Conservation (phyloP, 176 grass and related monocot genomes). For the Rhynchospora breviuscula region DNA sequence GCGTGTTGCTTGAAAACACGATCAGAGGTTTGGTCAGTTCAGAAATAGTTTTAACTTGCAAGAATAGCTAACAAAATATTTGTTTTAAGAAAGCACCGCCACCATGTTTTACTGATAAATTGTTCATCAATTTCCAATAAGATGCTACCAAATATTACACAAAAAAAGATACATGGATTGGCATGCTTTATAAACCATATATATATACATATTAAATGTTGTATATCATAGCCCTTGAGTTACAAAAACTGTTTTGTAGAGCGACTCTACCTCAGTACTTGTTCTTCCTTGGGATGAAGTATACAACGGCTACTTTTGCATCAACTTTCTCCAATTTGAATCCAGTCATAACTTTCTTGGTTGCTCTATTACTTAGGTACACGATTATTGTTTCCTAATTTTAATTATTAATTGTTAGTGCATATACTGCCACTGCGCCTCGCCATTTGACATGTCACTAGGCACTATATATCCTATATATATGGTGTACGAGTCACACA, state of each 20-base stretch:
- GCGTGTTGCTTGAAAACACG: neutral
- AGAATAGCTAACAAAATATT: neutral
- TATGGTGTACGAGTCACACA: neutral
- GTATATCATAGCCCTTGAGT: neutral
- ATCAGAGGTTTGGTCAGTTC: neutral
- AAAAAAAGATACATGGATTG: neutral
- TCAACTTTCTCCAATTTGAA: conserved; percentile 63
- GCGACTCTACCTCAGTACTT: conserved; percentile 52
- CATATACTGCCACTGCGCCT: neutral
- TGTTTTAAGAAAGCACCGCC: neutral
- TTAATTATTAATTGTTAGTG: neutral
- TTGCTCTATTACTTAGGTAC: conserved; percentile 45
- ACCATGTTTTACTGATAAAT: neutral
- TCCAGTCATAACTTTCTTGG: conserved; percentile 56
- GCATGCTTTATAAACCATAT: neutral
- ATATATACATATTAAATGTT: neutral
- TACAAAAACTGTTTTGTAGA: conserved; percentile 22
- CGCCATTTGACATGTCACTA: neutral
- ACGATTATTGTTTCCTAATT: neutral
- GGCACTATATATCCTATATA: neutral
- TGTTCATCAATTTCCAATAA: neutral
- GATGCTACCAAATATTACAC: neutral
- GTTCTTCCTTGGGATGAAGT: conserved; percentile 50
- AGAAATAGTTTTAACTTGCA: neutral
- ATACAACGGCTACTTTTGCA: conserved; percentile 49